Evolutionary conservation across 1,139 yeast genomes (phyloP).

Genomic region (Suhomyces wounanorum): DNA sequence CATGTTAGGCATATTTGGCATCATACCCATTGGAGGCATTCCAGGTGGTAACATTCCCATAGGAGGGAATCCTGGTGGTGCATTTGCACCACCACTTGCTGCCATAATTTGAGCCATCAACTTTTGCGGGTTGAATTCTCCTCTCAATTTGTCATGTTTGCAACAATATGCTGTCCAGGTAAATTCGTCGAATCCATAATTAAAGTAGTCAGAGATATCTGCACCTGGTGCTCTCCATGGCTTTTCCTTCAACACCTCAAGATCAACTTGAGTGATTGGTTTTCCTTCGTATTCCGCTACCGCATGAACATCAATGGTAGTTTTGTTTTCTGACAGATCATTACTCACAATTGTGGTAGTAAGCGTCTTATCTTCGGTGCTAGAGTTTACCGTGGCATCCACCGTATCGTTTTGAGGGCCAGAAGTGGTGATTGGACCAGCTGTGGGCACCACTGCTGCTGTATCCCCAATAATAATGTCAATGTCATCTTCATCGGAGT

Average conservation of each 20-base stretch:
- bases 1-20: slow-evolving; percentile 33
- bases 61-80: slow-evolving; percentile 25
- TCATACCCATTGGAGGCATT: slow-evolving; percentile 35
- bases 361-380: slow-evolving; percentile 33
- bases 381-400: slow-evolving; percentile 10
- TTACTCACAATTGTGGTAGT: slow-evolving; percentile 39
- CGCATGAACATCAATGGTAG: slow-evolving; percentile 69
- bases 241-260: slow-evolving; percentile 83
- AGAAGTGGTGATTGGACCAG: slow-evolving; percentile 21
- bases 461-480: slow-evolving; percentile 38
- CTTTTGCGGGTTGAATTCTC: slow-evolving; percentile 71
- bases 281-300: slow-evolving; percentile 82
- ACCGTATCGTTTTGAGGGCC: slow-evolving; percentile 26
- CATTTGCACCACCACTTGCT: slow-evolving; percentile 18
- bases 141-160: slow-evolving; percentile 80
- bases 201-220: slow-evolving; percentile 89
- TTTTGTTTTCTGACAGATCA: slow-evolving; percentile 32
- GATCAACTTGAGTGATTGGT: slow-evolving; percentile 80
- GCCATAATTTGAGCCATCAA: slow-evolving; percentile 49
- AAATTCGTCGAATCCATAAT: slow-evolving; percentile 93
- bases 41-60: slow-evolving; percentile 25
- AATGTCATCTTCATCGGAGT: slow-evolving; percentile 52
- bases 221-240: slow-evolving; percentile 99
- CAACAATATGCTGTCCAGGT: slow-evolving; percentile 94
- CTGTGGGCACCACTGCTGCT: slow-evolving; percentile 24